These are phyloP conservation scores for Ophiostoma triangulosporum DNA, from an alignment of 2,329 filamentous ascomycete species.

Conservation along the genomic window DNA sequence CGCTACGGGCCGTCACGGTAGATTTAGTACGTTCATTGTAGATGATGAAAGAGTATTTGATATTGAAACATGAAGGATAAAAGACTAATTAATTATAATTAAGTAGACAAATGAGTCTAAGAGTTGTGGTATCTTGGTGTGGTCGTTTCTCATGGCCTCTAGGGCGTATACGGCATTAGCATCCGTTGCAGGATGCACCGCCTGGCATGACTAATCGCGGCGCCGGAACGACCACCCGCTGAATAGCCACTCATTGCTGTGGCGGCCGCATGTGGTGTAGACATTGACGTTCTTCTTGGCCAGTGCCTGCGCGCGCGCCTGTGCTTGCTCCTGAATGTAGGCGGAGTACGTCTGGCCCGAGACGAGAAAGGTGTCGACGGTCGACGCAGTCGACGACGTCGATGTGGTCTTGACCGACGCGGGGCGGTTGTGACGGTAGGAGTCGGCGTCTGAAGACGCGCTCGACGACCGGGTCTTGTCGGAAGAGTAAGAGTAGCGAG, in stretches of 20 bases:
- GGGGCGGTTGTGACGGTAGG: not conserved
- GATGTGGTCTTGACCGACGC: not conserved
- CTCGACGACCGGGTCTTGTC: not conserved
- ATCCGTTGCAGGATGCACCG: not conserved
- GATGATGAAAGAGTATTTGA: not conserved
- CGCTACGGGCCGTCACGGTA: not conserved
- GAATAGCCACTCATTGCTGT: conserved; percentile 17
- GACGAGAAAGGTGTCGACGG: not conserved
- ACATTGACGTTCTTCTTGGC: conserved; percentile 15
- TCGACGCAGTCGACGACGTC: not conserved
- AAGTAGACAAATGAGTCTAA: too few relatives aligned
- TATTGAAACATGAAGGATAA: too few relatives aligned
- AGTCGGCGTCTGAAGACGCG: not conserved
- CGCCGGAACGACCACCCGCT: conserved; percentile 15
- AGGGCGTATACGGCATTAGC: not conserved
- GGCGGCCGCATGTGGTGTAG: conserved; percentile 16
- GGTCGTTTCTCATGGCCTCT: not conserved
- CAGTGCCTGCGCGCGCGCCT: not conserved
- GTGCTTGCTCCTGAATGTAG: not conserved
- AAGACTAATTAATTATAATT: not conserved
- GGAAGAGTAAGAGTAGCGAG: not conserved
- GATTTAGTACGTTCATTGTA: not conserved
- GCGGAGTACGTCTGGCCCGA: not conserved
- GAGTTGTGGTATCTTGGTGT: not conserved
- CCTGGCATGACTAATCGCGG: not conserved